A percentile compares a stretch with the other conserved stretches of the same genome.
phyloP scores from a whole-genome alignment of 1,284 basidiomycete species.

The Sanghuangporus sanghuang region DNA sequence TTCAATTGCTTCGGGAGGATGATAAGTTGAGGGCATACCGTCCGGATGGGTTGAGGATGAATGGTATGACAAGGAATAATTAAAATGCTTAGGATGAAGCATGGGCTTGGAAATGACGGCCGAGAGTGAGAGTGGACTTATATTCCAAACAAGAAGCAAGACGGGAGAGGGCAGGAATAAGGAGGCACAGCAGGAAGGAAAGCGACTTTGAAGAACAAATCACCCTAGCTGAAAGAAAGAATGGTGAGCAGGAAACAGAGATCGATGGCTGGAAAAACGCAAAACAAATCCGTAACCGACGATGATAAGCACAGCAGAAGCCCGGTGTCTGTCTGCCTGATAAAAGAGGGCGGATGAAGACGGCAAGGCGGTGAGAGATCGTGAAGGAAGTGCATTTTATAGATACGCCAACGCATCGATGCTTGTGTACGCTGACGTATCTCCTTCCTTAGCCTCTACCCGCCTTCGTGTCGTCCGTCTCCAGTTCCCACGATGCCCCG shows the following conservation, averaged over 20 bases:
- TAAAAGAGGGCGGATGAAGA: not conserved
- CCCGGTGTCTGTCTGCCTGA: not conserved
- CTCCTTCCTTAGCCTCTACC: not conserved
- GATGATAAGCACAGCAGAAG: not conserved
- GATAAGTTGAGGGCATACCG: too few relatives aligned
- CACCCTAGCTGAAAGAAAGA: not conserved
- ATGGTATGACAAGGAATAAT: not conserved
- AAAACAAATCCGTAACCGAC: not conserved
- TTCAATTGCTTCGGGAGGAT: too few relatives aligned
- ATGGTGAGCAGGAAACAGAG: not conserved
- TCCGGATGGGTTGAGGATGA: not conserved
- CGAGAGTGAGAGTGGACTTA: not conserved
- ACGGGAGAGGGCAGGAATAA: not conserved
- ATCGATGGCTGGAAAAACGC: not conserved
- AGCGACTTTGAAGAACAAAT: not conserved
- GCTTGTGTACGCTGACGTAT: not conserved
- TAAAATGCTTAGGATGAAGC: not conserved
- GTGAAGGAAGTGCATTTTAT: not conserved
- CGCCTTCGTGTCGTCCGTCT: slow-evolving; percentile 15
- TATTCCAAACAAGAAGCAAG: not conserved
- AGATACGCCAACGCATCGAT: not conserved
- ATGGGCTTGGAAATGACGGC: not conserved
- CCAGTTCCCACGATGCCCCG: not conserved
- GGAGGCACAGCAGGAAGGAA: not conserved
- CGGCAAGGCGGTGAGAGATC: not conserved